Conservation (phyloP, 305 asterid species). For the Solanum hybrid region DNA sequence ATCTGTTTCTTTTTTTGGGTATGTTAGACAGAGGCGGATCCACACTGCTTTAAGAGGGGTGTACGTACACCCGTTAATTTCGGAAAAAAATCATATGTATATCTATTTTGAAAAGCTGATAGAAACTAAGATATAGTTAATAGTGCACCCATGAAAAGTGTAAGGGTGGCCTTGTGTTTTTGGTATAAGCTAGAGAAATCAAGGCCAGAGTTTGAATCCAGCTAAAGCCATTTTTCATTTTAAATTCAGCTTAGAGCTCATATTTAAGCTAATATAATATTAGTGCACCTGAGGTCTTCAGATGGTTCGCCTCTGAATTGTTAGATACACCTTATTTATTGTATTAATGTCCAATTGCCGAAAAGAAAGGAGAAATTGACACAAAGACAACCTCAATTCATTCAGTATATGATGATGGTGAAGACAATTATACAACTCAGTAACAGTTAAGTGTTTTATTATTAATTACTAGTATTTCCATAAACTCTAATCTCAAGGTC, state of each 20-base stretch:
- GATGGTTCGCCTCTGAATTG: not conserved
- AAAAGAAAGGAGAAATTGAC: not conserved
- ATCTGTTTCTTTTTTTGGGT: no score
- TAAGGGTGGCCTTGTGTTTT: rapidly evolving
- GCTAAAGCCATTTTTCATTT: no score
- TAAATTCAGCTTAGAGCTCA: not conserved
- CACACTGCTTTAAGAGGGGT: no score
- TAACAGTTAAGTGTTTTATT: not conserved
- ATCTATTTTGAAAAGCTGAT: no score
- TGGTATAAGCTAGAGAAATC: no score
- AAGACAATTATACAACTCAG: not conserved
- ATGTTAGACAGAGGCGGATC: rapidly evolving
- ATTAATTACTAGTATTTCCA: not conserved
- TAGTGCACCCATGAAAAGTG: not conserved
- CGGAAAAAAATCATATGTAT: no score
- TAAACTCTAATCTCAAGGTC: not conserved
- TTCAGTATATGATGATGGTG: not conserved
- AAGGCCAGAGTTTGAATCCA: not conserved
- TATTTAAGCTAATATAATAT: no score
- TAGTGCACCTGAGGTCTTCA: rapidly evolving
- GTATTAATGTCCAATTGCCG: not conserved
- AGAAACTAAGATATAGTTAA: no score
- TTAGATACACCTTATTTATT: not conserved
- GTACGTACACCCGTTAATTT: no score
- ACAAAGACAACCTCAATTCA: not conserved